Evolutionary conservation across 768 basidiomycete species (phyloP).

Genomic region (Boletus barrowsii): DNA sequence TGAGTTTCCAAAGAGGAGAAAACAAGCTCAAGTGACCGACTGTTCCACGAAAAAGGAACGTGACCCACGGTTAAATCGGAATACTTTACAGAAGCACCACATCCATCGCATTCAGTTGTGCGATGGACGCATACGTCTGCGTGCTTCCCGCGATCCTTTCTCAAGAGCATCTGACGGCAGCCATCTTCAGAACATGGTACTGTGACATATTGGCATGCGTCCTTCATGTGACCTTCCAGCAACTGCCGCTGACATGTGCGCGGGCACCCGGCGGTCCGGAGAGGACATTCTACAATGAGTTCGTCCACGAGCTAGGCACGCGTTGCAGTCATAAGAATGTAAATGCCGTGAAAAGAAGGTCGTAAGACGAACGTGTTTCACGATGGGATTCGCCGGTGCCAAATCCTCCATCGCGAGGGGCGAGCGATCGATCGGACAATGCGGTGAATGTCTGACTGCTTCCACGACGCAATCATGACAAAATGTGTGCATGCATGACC

Average conservation of each 20-base stretch:
- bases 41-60: background rate
- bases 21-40: constrained; percentile 1
- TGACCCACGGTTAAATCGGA: constrained; percentile 38
- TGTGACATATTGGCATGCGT: constrained; percentile 56
- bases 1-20: constrained; percentile 15
- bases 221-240: constrained; percentile 58
- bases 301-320: constrained; percentile 73
- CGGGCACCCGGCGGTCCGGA: constrained; percentile 56
- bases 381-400: constrained; percentile 65
- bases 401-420: constrained; percentile 59
- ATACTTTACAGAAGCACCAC: constrained; percentile 33
- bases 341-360: constrained; percentile 1
- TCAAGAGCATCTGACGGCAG: constrained; percentile 43
- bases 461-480: constrained; percentile 77
- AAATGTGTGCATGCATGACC: constrained; percentile 81
- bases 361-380: constrained; percentile 49
- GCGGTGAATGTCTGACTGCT: constrained; percentile 62
- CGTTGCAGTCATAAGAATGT: constrained; percentile 3
- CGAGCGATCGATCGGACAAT: constrained; percentile 85
- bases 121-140: constrained; percentile 37
- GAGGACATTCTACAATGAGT: constrained; percentile 68
- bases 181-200: constrained; percentile 47
- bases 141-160: constrained; percentile 47
- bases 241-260: constrained; percentile 66
- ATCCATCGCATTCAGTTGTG: constrained; percentile 39